Conservation (phyloP, 768 basidiomycete species). For the Pulveroboletus sp. region DNA sequence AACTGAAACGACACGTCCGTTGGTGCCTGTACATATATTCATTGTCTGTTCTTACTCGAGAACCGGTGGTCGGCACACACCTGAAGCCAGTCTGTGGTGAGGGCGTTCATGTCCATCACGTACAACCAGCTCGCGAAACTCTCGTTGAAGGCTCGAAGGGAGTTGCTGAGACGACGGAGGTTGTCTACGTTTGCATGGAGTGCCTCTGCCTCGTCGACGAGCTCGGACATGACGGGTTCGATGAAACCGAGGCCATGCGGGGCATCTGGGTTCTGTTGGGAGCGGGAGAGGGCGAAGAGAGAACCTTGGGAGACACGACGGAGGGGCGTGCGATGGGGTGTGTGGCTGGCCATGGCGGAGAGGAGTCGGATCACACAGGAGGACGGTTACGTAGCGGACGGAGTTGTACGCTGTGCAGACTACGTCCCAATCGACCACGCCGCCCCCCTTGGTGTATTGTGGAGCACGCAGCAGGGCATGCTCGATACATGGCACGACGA, state of each 20-base stretch:
- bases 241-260: conserved; percentile 84
- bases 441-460: no score
- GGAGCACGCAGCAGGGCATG: no score
- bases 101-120: conserved; percentile 89
- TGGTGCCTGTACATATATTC: conserved; percentile 43
- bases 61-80: conserved; percentile 30
- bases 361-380: neutral
- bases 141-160: conserved; percentile 86
- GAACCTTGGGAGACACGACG: conserved; percentile 90
- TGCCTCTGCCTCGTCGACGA: conserved; percentile 82
- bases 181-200: conserved; percentile 72
- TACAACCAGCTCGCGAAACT: conserved; percentile 89
- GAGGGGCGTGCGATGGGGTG: conserved; percentile 71
- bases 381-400: no score
- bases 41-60: neutral
- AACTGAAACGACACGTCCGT: conserved; percentile 54
- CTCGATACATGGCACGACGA: no score
- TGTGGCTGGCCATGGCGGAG: conserved; percentile 8
- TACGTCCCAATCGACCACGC: no score
- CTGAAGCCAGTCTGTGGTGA: conserved; percentile 92
- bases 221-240: conserved; percentile 76
- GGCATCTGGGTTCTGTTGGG: conserved; percentile 60
- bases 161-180: conserved; percentile 65
- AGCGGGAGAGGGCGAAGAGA: conserved; percentile 78
- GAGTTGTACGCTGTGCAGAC: no score